A percentile compares a stretch with the other conserved stretches of the same genome.
Evolutionary conservation across 2,329 filamentous ascomycete genomes (phyloP).

Genomic region (Aspergillus calidoustus): DNA sequence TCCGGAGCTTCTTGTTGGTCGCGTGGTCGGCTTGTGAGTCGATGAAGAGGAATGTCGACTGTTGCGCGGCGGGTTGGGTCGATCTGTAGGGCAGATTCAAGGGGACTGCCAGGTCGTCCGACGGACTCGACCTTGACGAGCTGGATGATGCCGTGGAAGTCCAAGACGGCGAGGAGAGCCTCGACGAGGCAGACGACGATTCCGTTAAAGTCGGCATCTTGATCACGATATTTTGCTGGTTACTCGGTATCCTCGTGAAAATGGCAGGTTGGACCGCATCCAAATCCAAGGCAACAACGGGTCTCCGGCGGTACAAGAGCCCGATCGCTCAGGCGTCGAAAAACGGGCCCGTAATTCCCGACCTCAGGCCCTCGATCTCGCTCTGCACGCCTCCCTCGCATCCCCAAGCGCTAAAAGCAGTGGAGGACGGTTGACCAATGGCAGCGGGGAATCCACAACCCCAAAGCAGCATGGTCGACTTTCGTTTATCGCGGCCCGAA

Average conservation of each 20-base stretch:
- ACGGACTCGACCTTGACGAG: neutral
- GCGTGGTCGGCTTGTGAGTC: conserved; percentile 1
- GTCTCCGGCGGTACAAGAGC: too few relatives aligned
- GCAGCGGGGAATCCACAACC: too few relatives aligned
- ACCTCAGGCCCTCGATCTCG: too few relatives aligned
- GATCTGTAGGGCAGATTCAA: neutral
- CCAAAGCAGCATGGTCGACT: neutral
- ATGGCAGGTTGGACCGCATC: neutral
- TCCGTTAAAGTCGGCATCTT: neutral
- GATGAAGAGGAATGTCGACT: conserved; percentile 1
- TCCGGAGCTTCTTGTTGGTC: neutral
- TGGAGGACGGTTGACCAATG: too few relatives aligned
- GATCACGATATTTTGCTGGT: neutral
- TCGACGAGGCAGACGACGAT: too few relatives aligned
- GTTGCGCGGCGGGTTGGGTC: neutral
- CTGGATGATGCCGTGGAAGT: neutral
- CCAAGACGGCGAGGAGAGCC: neutral
- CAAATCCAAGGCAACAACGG: too few relatives aligned
- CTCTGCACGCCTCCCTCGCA: too few relatives aligned
- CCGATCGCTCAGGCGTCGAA: too few relatives aligned
- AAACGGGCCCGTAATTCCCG: too few relatives aligned
- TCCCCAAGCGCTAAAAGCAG: too few relatives aligned
- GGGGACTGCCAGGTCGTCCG: neutral
- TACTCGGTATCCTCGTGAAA: neutral
- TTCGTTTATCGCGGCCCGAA: neutral